Base-by-base conservation (phyloP, 345 rosid genomes). In the Arabis alpina region DNA sequence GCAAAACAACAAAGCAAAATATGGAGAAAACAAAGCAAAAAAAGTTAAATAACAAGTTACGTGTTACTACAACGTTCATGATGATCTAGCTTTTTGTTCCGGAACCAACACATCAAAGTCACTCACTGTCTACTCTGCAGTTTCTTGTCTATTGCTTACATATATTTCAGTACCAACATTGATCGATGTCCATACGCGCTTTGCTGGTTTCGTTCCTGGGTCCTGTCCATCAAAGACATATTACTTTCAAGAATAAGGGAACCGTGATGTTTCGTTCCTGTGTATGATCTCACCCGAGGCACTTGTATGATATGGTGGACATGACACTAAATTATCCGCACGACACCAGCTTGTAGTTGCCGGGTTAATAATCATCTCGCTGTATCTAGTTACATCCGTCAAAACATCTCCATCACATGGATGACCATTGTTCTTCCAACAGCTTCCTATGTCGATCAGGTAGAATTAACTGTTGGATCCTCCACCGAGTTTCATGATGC, bases 381-480 rank as follows among this genome's bases (percentile, higher is more conserved):
- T 81, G 71, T 86, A 82, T 78, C 87, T 50, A 1, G 87, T 86
- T 54, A 82, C 87, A 57, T 86, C 88, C 12, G 87, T 82, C 14
- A 72, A 66, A 14, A 80, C 85, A 64, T 86, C 77, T 7, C 87
- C 86, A 72, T 86, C 70, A 66, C 88, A 82, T 6, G 68, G 80
- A 32, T 75, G 9, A 55, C 91, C 88, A 19, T 65, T 68, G 77
- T 86, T 86, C 68, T 86, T 86, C 88, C 88, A 84, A 70, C 91
- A 84, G 54, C 84, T 80, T 68, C 87, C 88, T 0, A 84, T 86
- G 73, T 86, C 88, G 23, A 84, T 75, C 10, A 84, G 73, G 66
- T 84, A 84, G 64, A 84, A 82, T 28, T 87, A 87, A 68, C 82
- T 75, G 72, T 75, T 78, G 25, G 76, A 44, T 37, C 87, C 87